Base-by-base conservation (phyloP, 73 alveolate species). In the Uronychia setigera region DNA sequence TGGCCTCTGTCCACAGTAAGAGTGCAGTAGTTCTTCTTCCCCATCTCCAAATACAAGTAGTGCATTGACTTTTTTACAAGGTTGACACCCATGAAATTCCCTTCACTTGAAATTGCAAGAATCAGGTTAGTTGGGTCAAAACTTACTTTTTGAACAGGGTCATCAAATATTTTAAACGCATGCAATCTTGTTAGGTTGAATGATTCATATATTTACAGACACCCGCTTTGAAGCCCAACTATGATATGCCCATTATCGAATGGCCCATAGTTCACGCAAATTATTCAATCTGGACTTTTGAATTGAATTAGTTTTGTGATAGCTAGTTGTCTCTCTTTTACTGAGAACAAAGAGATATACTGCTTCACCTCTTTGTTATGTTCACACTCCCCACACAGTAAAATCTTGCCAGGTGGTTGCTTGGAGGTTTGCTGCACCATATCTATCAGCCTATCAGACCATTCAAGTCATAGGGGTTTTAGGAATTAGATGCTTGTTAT, bases 231-330 rank as follows among this genome's bases (percentile, higher is more conserved):
- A 1, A 84, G 60, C 1, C 91, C 91, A 31, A 77, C 26, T 26
- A 84, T 25, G 28, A 84, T 33, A 35, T 84, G 79, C 26, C 91
- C 91, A 84, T 84, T 84, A 84, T 84, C 91, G 59, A 35, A 84
- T 1, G 91, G 91, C 32, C 91, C 91, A 75, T 77, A 84, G 26
- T 33, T 29, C 1, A 84, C 9, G 28, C 74, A 75, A 28, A 85
- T 33, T 28, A 84, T 46, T 5, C 19, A 46, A 46, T 46, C 67
- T 5, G 5, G 5, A 19, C n/a, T 19, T 19, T 46, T 46, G 67
- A 46, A 46, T 11, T 5, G 19, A 19, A 46, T 46, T 5, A 46
- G 67, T 19, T 19, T 46, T 46, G 67, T 46, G n/a, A 46, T 11
- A 5, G 5, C n/a, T 5, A 46, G n/a, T 19, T 11, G n/a, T 19